Evolutionary conservation across 176 grass and related monocot species (phyloP).

Genomic region (Elymus sibiricus): DNA sequence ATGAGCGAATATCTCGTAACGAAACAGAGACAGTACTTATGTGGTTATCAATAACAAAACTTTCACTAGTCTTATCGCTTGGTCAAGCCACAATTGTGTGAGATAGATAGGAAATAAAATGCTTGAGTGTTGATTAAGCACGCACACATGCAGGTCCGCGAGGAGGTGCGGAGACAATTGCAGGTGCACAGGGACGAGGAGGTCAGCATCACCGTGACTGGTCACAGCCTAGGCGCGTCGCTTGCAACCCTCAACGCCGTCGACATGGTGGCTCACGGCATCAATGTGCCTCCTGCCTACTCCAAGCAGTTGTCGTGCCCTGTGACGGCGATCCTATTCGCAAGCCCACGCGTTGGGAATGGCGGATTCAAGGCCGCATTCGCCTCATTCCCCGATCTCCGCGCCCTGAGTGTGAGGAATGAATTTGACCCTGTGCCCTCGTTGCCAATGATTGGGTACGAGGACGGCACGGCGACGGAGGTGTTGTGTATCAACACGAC

Average conservation of each 20-base stretch:
- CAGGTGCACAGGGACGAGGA: conserved; percentile 59
- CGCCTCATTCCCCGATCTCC: conserved; percentile 24
- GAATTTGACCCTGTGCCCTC: too few relatives aligned
- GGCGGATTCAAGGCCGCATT: conserved; percentile 37
- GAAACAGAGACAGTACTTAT: too few relatives aligned
- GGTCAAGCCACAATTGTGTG: too few relatives aligned
- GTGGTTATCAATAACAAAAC: too few relatives aligned
- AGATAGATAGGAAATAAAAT: background rate
- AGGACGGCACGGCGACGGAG: background rate
- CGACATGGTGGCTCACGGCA: conserved; percentile 49
- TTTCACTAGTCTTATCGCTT: too few relatives aligned
- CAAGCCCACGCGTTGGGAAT: conserved; percentile 70
- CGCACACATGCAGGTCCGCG: conserved; percentile 26
- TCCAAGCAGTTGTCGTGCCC: conserved; percentile 24
- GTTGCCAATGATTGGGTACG: conserved; percentile 12
- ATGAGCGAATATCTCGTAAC: too few relatives aligned
- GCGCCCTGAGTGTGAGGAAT: conserved; percentile 57
- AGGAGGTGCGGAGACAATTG: conserved; percentile 47
- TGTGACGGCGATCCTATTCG: conserved; percentile 64
- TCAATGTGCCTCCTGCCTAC: conserved; percentile 3
- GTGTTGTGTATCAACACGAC: background rate
- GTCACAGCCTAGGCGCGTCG: conserved; percentile 84
- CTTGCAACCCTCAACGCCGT: conserved; percentile 70
- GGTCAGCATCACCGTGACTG: conserved; percentile 73
- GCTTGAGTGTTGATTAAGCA: background rate